These are phyloP conservation scores for Metschnikowia arizonensis DNA, from an alignment of 805 yeast genomes.

Conservation along the genomic window DNA sequence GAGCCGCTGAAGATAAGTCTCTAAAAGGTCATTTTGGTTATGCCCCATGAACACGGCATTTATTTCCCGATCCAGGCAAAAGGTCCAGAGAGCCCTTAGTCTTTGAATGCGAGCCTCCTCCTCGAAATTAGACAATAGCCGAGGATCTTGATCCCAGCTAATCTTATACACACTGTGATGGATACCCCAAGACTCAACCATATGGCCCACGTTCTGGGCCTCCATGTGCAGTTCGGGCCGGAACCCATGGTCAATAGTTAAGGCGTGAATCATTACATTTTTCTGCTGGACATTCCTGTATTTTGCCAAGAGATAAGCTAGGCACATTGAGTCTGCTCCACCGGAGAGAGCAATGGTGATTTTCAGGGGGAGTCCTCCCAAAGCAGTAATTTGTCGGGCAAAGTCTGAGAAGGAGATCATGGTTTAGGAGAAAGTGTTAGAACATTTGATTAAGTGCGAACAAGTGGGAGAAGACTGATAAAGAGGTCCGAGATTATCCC, in stretches of 20 bases:
- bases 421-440: too few relatives aligned
- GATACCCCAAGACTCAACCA: conserved; percentile 33
- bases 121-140: conserved; percentile 45
- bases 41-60: conserved; percentile 57
- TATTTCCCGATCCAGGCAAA: conserved; percentile 36
- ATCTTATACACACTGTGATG: conserved; percentile 29
- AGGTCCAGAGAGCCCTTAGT: conserved; percentile 39
- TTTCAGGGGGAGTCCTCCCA: conserved; percentile 1
- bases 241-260: conserved; percentile 64
- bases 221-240: conserved; percentile 48
- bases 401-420: not conserved
- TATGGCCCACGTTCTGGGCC: conserved; percentile 39
- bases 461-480: too few relatives aligned
- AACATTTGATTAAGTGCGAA: too few relatives aligned
- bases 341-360: conserved; percentile 67
- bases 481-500: too few relatives aligned
- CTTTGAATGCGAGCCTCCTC: conserved; percentile 55
- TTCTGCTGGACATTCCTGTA: conserved; percentile 29
- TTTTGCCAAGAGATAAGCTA: conserved; percentile 47
- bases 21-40: conserved; percentile 67
- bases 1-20: conserved; percentile 60
- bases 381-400: not conserved
- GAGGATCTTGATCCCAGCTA: conserved; percentile 25
- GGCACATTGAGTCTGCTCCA: conserved; percentile 77
- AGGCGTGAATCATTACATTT: conserved; percentile 42